Percentiles rank a stretch among this genome's conserved stretches.
Evolutionary conservation across 2,329 filamentous ascomycete genomes (phyloP).

Genomic region (Macroventuria anomochaeta): DNA sequence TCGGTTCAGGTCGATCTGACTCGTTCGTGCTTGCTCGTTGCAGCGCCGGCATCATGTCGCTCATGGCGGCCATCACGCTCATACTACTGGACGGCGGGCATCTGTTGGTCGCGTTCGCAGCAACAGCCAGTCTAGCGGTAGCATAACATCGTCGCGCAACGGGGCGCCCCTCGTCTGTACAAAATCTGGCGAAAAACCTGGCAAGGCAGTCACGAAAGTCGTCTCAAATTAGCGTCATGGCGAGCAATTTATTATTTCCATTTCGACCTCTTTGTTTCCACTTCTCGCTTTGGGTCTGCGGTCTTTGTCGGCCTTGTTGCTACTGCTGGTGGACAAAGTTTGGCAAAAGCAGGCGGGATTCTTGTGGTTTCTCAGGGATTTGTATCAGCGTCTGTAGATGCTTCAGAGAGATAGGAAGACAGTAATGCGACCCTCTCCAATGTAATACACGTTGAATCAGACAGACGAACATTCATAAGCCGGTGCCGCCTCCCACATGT

Average conservation of each 20-base stretch:
- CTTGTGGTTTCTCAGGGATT: neutral
- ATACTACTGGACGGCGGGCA: constrained; percentile 40
- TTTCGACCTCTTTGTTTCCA: constrained; percentile 4
- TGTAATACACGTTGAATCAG: neutral
- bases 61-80: constrained; percentile 44
- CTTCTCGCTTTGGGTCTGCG: constrained; percentile 2
- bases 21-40: constrained; percentile 47
- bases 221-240: constrained; percentile 24
- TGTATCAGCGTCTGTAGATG: neutral
- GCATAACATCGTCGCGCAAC: constrained; percentile 44
- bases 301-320: neutral
- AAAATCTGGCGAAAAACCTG: constrained; percentile 31
- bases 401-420: neutral
- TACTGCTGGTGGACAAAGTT: neutral
- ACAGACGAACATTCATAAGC: neutral
- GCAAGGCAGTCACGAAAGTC: constrained; percentile 39
- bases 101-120: constrained; percentile 47
- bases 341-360: constrained; percentile 2
- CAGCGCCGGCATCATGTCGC: constrained; percentile 49
- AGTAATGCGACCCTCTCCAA: neutral
- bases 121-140: constrained; percentile 49
- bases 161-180: constrained; percentile 35
- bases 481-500: neutral
- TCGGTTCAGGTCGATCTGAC: constrained; percentile 50
- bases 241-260: constrained; percentile 18